phyloP scores from a whole-genome alignment of 2,329 filamentous ascomycete species.

The Alternaria tenuissima region DNA sequence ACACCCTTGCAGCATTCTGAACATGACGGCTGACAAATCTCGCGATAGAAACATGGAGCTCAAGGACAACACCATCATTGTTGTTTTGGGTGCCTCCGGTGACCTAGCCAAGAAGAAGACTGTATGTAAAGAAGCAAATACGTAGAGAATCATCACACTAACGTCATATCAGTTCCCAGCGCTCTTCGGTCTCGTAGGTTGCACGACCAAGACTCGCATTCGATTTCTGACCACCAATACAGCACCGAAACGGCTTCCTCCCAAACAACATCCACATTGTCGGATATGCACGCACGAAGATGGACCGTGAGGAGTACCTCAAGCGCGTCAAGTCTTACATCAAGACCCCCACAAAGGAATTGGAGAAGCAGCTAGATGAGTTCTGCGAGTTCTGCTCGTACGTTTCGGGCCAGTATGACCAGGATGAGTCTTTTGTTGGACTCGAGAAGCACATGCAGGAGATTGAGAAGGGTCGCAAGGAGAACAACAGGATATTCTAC shows the following conservation, averaged over 20 bases:
- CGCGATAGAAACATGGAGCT: constrained; percentile 83
- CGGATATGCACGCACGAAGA: constrained; percentile 99
- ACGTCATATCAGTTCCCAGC: constrained; percentile 79
- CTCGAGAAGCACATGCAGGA: constrained; percentile 86
- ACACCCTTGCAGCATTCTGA: constrained; percentile 11
- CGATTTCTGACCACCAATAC: constrained; percentile 35
- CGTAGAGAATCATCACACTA: constrained; percentile 25
- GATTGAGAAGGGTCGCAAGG: constrained; percentile 80
- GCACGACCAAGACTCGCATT: constrained; percentile 14
- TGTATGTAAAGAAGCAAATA: constrained; percentile 60
- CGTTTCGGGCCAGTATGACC: constrained; percentile 95
- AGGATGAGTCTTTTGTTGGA: constrained; percentile 90
- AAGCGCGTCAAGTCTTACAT: constrained; percentile 96
- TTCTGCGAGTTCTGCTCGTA: constrained; percentile 92
- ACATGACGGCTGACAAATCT: constrained; percentile 38
- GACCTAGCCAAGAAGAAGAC: constrained; percentile 99
- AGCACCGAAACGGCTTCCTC: constrained; percentile 99
- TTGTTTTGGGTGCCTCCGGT: constrained; percentile 95
- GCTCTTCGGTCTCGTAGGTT: constrained; percentile 92
- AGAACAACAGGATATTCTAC: constrained; percentile 96
- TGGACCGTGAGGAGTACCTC: constrained; percentile 96
- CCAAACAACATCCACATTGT: constrained; percentile 95
- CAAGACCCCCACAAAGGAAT: constrained; percentile 97
- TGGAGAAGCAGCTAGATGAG: constrained; percentile 91
- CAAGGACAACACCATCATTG: constrained; percentile 97